phyloP scores from a whole-genome alignment of 202 grass and related monocot genomes.

The Zizania palustris region DNA sequence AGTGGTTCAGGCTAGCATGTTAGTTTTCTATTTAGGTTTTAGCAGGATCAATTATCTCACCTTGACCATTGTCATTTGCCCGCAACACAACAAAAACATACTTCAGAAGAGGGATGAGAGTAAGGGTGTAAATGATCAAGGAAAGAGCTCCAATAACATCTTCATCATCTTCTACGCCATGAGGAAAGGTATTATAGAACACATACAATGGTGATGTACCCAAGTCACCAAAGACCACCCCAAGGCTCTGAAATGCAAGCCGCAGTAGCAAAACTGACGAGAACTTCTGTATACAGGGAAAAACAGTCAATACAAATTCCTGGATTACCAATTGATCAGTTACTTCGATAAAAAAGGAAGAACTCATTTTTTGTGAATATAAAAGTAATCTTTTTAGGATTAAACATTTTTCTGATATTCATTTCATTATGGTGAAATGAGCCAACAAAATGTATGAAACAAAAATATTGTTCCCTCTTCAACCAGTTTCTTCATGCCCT shows the following conservation, averaged over 20 bases:
- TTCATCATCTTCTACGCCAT: slow-evolving; percentile 64
- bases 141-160: slow-evolving; percentile 95
- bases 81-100: slow-evolving; percentile 90
- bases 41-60: slow-evolving; percentile 45
- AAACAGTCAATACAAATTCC: slow-evolving; percentile 33
- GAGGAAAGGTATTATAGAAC: slow-evolving; percentile 90
- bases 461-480: too few relatives aligned
- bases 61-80: slow-evolving; percentile 96
- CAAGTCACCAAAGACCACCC: slow-evolving; percentile 95
- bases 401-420: too few relatives aligned
- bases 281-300: slow-evolving; percentile 71
- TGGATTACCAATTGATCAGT: background rate
- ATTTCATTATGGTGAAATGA: too few relatives aligned
- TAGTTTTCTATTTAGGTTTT: background rate
- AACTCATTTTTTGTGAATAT: too few relatives aligned
- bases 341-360: background rate
- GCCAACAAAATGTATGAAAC: too few relatives aligned
- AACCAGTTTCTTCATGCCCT: background rate
- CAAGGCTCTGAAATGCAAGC: slow-evolving; percentile 94
- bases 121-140: slow-evolving; percentile 96
- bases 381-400: too few relatives aligned
- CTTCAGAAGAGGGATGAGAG: slow-evolving; percentile 86
- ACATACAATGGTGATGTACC: slow-evolving; percentile 92
- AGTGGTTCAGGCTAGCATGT: slow-evolving; percentile 25
- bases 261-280: slow-evolving; percentile 70